Base-by-base conservation (phyloP, 345 rosid species). In the Camelina sativa region DNA sequence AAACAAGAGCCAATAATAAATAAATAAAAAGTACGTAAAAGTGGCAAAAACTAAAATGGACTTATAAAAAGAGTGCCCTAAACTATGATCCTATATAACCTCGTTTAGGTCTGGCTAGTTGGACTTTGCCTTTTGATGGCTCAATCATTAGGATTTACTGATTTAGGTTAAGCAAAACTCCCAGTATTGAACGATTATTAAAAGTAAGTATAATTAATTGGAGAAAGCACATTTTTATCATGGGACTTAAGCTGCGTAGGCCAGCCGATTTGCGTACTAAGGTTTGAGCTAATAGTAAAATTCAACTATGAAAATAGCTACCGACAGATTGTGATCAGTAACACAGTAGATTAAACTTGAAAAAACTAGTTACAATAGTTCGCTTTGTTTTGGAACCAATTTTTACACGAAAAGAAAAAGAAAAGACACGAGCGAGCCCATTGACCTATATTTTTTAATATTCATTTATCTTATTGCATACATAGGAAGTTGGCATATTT, bases 321-420 rank as follows among this genome's bases (percentile, higher is more conserved):
- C 63, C 63, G 73, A 68, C 73, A 68, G 52, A n/a, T 65, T 65
- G 44, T 48, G 69, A 47, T 9, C 10, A 15, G 16, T 32, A 47
- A 46, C 50, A 15, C 50, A 46, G 19, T 46, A 6, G 30, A 11
- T 4, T 11, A 11, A 30, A 16, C 30, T 8, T 16, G 1, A 32
- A 34, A 11, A 38, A 55, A 16, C 64, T 69, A 7, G 43, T 69
- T 28, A 41, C n/a, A 28, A 55, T 25, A 38, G 15, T 11, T 46
- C 2, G 23, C 25, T 67, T 35, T 4, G 48, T 53, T 38, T 11
- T 38, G 1, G 7, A 54, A 4, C 40, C 53, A 40, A 3, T 13
- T 54, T 41, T 41, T 28, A 28, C 30, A 28, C 30, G 30, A 38
- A 68, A 20, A 20, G 22, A 20, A 68, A 23, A 23, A n/a, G 53